These are phyloP conservation scores for Globisporangium alternatum DNA, from an alignment of 352 stramenopile species.

Conservation along the genomic window DNA sequence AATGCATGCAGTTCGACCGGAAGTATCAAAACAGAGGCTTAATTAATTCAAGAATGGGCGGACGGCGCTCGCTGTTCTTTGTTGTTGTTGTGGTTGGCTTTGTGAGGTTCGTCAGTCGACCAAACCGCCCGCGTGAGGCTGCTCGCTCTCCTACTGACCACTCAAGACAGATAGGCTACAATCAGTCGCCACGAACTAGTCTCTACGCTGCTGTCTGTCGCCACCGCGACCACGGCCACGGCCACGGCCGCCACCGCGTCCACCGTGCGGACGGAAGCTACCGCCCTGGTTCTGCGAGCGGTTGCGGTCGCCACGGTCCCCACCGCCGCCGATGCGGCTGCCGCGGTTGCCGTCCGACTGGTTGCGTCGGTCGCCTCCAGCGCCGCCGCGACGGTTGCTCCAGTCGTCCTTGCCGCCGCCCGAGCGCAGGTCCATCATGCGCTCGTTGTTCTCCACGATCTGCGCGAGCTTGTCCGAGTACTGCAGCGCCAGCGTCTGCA, in stretches of 20 bases:
- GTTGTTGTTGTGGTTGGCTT: slow-evolving; percentile 21
- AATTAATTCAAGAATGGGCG: slow-evolving; percentile 10
- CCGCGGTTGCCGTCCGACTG: slow-evolving; percentile 27
- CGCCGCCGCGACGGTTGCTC: slow-evolving; percentile 42
- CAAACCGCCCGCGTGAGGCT: background rate
- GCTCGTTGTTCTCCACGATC: slow-evolving; percentile 90
- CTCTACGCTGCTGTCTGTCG: slow-evolving; percentile 36
- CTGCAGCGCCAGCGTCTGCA: slow-evolving; percentile 95
- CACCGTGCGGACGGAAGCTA: slow-evolving; percentile 46
- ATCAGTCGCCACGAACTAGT: background rate
- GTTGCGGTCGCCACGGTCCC: slow-evolving; percentile 26
- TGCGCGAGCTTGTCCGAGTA: slow-evolving; percentile 93
- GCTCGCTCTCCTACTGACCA: background rate
- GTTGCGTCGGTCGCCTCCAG: slow-evolving; percentile 27
- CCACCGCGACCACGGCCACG: slow-evolving; percentile 28
- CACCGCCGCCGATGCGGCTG: slow-evolving; percentile 21
- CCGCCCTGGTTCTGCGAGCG: slow-evolving; percentile 32
- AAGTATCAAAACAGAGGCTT: slow-evolving; percentile 20
- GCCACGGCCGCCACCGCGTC: slow-evolving; percentile 39
- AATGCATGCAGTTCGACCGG: too few relatives aligned
- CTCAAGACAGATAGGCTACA: background rate
- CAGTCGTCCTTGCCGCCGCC: slow-evolving; percentile 67
- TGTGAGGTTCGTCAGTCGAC: background rate
- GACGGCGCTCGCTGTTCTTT: slow-evolving; percentile 2
- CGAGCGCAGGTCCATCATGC: slow-evolving; percentile 83